A percentile compares a stretch with the other conserved stretches of the same genome.
These are phyloP conservation scores for Cryptococcus depauperatus DNA, from an alignment of 1,284 basidiomycete genomes.

Conservation along the genomic window DNA sequence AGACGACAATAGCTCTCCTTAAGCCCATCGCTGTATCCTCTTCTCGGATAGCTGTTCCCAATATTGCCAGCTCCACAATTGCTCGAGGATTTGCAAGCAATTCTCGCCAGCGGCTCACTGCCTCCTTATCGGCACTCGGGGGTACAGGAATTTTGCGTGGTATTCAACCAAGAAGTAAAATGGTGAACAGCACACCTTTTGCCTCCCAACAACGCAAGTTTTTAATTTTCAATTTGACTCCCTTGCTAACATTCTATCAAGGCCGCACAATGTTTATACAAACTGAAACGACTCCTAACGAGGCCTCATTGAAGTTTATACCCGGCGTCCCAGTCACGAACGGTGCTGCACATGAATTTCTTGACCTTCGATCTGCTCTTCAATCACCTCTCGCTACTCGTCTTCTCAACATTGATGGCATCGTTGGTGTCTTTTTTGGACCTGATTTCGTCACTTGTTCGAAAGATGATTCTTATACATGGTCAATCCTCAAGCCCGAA, in stretches of 20 bases:
- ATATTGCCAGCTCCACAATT: constrained; percentile 2
- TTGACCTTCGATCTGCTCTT: constrained; percentile 75
- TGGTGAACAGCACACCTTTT: background rate
- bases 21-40: constrained; percentile 29
- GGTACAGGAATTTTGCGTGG: constrained; percentile 2
- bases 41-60: constrained; percentile 12
- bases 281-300: constrained; percentile 94
- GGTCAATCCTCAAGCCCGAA: constrained; percentile 94
- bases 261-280: constrained; percentile 92
- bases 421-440: constrained; percentile 83
- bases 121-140: constrained; percentile 1
- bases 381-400: constrained; percentile 84
- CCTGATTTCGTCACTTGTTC: constrained; percentile 97
- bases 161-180: constrained; percentile 5
- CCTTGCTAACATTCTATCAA: constrained; percentile 44
- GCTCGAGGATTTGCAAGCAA: constrained; percentile 15
- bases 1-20: constrained; percentile 9
- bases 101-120: constrained; percentile 4
- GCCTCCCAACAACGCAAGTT: constrained; percentile 19
- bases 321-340: constrained; percentile 76
- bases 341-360: constrained; percentile 81
- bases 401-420: constrained; percentile 86
- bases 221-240: background rate
- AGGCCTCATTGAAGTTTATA: constrained; percentile 96
- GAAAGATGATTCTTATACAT: constrained; percentile 76